These are phyloP conservation scores for Strigomonas culicis DNA, from an alignment of 208 protist genomes.

Conservation along the genomic window DNA sequence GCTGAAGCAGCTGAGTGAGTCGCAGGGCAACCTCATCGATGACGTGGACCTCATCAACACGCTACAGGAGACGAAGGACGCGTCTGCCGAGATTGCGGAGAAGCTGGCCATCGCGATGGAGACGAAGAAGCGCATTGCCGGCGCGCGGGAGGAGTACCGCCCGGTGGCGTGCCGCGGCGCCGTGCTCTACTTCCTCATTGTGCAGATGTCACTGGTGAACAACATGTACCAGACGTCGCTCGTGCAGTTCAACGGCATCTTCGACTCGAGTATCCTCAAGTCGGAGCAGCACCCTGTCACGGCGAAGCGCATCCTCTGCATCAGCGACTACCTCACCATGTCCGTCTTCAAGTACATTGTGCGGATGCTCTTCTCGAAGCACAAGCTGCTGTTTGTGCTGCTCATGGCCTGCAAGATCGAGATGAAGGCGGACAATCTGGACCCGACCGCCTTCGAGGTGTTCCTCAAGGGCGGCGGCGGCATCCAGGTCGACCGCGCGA, in stretches of 20 bases:
- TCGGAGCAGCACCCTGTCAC: slow-evolving; percentile 90
- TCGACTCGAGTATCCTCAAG: slow-evolving; percentile 92
- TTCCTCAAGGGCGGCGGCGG: slow-evolving; percentile 95
- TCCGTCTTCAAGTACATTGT: slow-evolving; percentile 94
- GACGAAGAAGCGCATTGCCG: slow-evolving; percentile 96
- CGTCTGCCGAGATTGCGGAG: slow-evolving; percentile 95
- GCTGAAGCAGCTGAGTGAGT: slow-evolving; percentile 94
- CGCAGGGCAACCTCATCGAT: slow-evolving; percentile 92
- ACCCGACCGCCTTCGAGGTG: slow-evolving; percentile 81
- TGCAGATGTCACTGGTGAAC: slow-evolving; percentile 97
- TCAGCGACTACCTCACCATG: slow-evolving; percentile 95
- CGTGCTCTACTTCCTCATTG: slow-evolving; percentile 98
- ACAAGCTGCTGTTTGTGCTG: slow-evolving; percentile 97
- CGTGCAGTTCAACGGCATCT: slow-evolving; percentile 96
- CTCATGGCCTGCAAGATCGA: slow-evolving; percentile 97
- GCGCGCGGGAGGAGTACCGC: slow-evolving; percentile 96
- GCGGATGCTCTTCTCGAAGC: slow-evolving; percentile 96
- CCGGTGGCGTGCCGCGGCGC: slow-evolving; percentile 96
- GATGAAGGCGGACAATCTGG: slow-evolving; percentile 82
- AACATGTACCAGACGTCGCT: slow-evolving; percentile 99
- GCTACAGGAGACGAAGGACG: slow-evolving; percentile 97
- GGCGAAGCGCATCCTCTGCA: slow-evolving; percentile 93
- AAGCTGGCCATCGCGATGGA: slow-evolving; percentile 94
- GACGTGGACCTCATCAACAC: slow-evolving; percentile 95
- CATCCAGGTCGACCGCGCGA: slow-evolving; percentile 89